Conservation (phyloP, 257 asterid genomes). For the Rauvolfia tetraphylla region DNA sequence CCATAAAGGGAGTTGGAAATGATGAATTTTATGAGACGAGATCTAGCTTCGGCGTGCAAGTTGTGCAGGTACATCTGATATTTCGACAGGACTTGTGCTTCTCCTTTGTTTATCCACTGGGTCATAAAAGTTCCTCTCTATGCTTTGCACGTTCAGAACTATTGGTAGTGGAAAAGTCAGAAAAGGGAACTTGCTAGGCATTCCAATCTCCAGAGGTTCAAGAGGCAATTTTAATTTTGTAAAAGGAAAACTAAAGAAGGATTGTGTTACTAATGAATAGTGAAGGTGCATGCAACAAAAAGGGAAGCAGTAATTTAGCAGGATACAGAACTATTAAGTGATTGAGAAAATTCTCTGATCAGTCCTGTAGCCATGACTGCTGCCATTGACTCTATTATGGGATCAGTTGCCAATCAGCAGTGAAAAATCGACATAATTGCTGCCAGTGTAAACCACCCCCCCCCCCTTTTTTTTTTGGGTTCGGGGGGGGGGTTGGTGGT, state of each 20-base stretch:
- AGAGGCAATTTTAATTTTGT: background rate
- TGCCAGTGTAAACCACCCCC: background rate
- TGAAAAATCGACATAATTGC: background rate
- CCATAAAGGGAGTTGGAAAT: conserved; percentile 69
- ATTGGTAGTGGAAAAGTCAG: background rate
- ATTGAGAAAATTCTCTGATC: background rate
- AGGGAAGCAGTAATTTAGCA: background rate
- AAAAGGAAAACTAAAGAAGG: background rate
- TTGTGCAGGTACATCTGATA: conserved; percentile 72
- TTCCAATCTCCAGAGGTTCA: background rate
- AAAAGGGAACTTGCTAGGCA: background rate
- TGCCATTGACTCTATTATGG: background rate
- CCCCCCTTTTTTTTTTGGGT: background rate
- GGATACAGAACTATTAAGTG: background rate
- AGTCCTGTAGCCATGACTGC: background rate
- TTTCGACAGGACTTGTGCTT: background rate
- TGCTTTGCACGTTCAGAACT: background rate
- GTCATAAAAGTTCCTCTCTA: background rate
- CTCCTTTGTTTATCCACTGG: background rate
- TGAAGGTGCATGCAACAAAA: background rate
- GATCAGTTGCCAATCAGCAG: background rate
- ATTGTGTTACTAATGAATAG: background rate
- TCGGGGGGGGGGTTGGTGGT: background rate
- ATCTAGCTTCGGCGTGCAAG: conserved; percentile 92
- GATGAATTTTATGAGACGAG: conserved; percentile 89